phyloP scores from a whole-genome alignment of 2,329 filamentous ascomycete species.

The Colletotrichum lini region DNA sequence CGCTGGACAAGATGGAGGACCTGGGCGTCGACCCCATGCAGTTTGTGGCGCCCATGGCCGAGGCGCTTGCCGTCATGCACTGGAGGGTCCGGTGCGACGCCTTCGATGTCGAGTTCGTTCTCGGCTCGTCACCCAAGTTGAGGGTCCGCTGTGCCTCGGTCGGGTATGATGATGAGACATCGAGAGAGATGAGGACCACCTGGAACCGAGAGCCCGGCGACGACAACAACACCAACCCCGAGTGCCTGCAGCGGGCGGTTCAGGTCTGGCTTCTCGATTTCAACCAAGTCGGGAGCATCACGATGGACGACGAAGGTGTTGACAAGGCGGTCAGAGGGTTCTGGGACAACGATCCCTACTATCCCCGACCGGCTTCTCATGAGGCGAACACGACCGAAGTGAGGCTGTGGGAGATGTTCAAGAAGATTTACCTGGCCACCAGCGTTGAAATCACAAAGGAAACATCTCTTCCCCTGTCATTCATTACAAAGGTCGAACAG shows the following conservation, averaged over 20 bases:
- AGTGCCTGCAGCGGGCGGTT: neutral
- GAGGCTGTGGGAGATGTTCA: neutral
- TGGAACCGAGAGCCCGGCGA: neutral
- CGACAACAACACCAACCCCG: neutral
- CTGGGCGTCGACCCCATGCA: constrained; percentile 44
- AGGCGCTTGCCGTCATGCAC: constrained; percentile 51
- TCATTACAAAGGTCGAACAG: neutral
- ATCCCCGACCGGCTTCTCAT: neutral
- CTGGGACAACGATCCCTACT: constrained; percentile 15
- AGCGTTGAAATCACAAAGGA: neutral
- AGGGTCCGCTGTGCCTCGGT: neutral
- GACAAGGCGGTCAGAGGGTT: neutral
- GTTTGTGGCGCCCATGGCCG: constrained; percentile 46
- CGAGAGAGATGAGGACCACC: neutral
- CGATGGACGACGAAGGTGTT: neutral
- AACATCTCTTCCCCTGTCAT: neutral
- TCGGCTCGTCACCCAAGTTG: constrained; percentile 42
- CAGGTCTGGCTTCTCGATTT: neutral
- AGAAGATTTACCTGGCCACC: neutral
- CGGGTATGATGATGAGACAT: neutral
- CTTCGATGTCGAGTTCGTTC: neutral
- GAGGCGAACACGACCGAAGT: neutral
- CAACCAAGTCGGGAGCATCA: neutral
- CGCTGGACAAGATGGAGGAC: constrained; percentile 49
- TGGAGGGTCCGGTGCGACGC: constrained; percentile 50